phyloP scores from a whole-genome alignment of 2,329 filamentous ascomycete species.

The Penicillium sp. region DNA sequence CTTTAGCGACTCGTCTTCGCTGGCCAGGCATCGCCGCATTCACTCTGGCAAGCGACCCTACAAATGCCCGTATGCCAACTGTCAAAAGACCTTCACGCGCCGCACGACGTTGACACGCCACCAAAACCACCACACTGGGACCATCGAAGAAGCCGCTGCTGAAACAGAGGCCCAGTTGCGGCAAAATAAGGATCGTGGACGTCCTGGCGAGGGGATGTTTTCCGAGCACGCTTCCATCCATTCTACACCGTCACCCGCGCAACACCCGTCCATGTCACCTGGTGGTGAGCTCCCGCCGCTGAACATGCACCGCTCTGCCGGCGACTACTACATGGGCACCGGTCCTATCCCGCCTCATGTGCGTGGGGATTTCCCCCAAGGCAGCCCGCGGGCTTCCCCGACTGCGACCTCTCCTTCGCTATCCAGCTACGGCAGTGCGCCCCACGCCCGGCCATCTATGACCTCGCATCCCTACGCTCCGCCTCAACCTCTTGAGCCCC shows the following conservation, averaged over 20 bases:
- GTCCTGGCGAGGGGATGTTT: slow-evolving; percentile 41
- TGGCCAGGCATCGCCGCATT: slow-evolving; percentile 89
- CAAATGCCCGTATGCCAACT: slow-evolving; percentile 95
- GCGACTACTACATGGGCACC: slow-evolving; percentile 76
- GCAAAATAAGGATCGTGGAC: slow-evolving; percentile 42
- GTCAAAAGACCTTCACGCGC: slow-evolving; percentile 96
- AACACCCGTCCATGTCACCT: slow-evolving; percentile 78
- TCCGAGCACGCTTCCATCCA: slow-evolving; percentile 46
- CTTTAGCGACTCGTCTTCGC: slow-evolving; percentile 92
- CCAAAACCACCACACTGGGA: slow-evolving; percentile 93
- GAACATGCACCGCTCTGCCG: slow-evolving; percentile 64
- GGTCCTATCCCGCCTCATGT: slow-evolving; percentile 80
- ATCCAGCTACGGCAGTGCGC: slow-evolving; percentile 54
- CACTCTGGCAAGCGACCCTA: slow-evolving; percentile 95
- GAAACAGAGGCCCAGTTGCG: slow-evolving; percentile 85
- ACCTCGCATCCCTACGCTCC: slow-evolving; percentile 93
- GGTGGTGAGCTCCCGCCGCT: slow-evolving; percentile 69
- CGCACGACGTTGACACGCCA: slow-evolving; percentile 93
- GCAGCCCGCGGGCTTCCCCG: slow-evolving; percentile 64
- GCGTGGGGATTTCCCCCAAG: slow-evolving; percentile 69
- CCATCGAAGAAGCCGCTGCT: slow-evolving; percentile 86
- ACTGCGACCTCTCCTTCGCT: slow-evolving; percentile 64
- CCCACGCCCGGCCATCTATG: slow-evolving; percentile 55
- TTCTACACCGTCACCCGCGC: slow-evolving; percentile 77
- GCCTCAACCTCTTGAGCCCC: slow-evolving; percentile 77